These are phyloP conservation scores for Candida quercuum DNA, from an alignment of 805 yeast species.

Conservation along the genomic window DNA sequence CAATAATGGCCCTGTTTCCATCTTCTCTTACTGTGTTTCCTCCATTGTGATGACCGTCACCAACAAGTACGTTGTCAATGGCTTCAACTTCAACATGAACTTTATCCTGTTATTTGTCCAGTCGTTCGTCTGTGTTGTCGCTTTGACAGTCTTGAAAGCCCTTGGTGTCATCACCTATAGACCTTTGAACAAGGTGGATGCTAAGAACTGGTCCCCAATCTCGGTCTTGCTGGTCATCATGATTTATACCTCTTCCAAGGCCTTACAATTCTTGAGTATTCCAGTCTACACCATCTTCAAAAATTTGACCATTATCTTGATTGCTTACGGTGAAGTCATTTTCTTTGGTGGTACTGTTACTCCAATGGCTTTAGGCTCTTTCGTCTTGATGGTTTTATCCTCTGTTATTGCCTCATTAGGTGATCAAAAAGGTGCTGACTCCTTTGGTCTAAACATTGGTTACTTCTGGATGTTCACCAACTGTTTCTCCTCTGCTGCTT, in stretches of 20 bases:
- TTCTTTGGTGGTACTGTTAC: constrained; percentile 96
- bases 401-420: constrained; percentile 96
- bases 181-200: constrained; percentile 79
- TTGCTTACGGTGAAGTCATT: constrained; percentile 96
- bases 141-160: constrained; percentile 67
- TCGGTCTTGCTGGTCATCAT: constrained; percentile 82
- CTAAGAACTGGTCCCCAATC: constrained; percentile 94
- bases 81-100: constrained; percentile 73
- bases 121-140: constrained; percentile 72
- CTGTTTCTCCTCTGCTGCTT: constrained; percentile 91
- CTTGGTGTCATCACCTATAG: constrained; percentile 81
- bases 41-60: constrained; percentile 97
- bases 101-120: constrained; percentile 87
- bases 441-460: constrained; percentile 54
- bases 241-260: constrained; percentile 96
- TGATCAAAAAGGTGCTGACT: constrained; percentile 40
- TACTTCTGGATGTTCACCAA: constrained; percentile 96
- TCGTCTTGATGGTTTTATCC: constrained; percentile 87
- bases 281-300: constrained; percentile 98
- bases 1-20: constrained; percentile 56
- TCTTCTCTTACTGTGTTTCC: constrained; percentile 81
- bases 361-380: constrained; percentile 83
- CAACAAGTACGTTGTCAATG: constrained; percentile 83
- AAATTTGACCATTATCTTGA: constrained; percentile 91
- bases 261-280: constrained; percentile 82